Evolutionary conservation across 148 eudicot genomes (phyloP).

Genomic region (Camellia granthamiana): DNA sequence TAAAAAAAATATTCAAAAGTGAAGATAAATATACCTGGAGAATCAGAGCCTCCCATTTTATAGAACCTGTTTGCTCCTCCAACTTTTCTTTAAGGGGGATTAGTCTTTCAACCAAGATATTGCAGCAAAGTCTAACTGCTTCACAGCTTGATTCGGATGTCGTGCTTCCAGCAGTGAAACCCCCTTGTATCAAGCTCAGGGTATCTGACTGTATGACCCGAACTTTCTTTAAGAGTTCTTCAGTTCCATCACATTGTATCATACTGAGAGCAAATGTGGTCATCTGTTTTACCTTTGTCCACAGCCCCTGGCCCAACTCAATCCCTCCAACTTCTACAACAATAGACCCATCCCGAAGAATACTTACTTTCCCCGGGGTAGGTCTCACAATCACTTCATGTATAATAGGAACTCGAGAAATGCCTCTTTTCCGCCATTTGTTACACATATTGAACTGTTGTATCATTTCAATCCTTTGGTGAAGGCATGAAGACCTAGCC

Average conservation of each 20-base stretch:
- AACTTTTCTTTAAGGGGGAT: conserved; percentile 49
- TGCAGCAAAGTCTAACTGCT: conserved; percentile 82
- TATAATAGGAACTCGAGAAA: conserved; percentile 71
- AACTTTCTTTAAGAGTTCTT: conserved; percentile 60
- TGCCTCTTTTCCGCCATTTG: conserved; percentile 76
- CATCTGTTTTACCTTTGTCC: conserved; percentile 94
- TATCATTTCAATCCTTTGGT: conserved; percentile 36
- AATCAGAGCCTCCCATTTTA: conserved; percentile 62
- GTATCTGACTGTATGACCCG: conserved; percentile 82
- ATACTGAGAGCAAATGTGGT: conserved; percentile 62
- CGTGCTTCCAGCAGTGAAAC: conserved; percentile 83
- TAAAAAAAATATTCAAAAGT: not conserved
- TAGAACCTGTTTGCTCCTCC: conserved; percentile 42
- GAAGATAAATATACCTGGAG: conserved; percentile 39
- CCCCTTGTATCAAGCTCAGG: conserved; percentile 84
- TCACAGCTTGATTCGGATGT: conserved; percentile 91
- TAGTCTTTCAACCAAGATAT: conserved; percentile 70
- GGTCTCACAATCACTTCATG: conserved; percentile 45
- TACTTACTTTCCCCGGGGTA: conserved; percentile 86
- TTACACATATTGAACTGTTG: conserved; percentile 41
- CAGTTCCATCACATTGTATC: conserved; percentile 54
- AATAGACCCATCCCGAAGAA: conserved; percentile 76
- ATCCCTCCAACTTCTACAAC: conserved; percentile 96
- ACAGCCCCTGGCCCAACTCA: conserved; percentile 88
- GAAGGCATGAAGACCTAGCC: conserved; percentile 45